Conservation (phyloP, 768 basidiomycete genomes). For the Multifurca ochricompacta region DNA sequence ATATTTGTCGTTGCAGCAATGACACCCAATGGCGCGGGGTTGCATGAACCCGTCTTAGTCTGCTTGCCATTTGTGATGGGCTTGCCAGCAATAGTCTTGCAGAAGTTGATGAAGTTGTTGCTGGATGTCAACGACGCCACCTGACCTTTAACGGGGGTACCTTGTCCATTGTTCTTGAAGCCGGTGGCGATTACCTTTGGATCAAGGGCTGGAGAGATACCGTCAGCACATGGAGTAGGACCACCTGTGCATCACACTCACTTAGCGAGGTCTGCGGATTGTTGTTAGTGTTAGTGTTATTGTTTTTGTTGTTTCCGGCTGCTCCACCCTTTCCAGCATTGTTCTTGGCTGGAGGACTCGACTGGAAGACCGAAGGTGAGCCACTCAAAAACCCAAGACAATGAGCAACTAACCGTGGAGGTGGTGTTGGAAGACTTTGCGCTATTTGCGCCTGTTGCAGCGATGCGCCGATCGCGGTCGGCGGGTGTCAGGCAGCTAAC, state of each 20-base stretch:
- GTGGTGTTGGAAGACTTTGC: too few species aligned
- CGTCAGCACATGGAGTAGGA: not conserved
- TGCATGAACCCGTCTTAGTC: slow-evolving; percentile 32
- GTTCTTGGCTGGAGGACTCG: too few species aligned
- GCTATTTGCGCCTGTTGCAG: too few species aligned
- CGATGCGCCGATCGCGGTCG: too few species aligned
- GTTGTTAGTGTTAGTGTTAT: not conserved
- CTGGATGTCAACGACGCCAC: slow-evolving; percentile 42
- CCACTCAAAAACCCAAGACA: too few species aligned
- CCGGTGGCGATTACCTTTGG: slow-evolving; percentile 37
- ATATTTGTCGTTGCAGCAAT: slow-evolving; percentile 38
- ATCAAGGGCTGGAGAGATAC: slow-evolving; percentile 30
- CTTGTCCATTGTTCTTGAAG: slow-evolving; percentile 46
- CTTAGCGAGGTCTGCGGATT: slow-evolving; percentile 12
- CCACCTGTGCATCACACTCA: not conserved
- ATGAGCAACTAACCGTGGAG: too few species aligned
- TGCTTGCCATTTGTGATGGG: slow-evolving; percentile 42
- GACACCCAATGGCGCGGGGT: slow-evolving; percentile 33
- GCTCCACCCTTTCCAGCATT: not conserved
- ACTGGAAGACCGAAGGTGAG: too few species aligned
- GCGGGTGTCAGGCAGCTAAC: too few species aligned
- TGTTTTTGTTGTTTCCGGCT: not conserved
- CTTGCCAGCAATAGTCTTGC: slow-evolving; percentile 28
- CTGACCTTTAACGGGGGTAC: slow-evolving; percentile 32
- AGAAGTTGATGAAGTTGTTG: slow-evolving; percentile 66